phyloP scores from a whole-genome alignment of 768 basidiomycete species.

The Pleurotus cornucopiae region DNA sequence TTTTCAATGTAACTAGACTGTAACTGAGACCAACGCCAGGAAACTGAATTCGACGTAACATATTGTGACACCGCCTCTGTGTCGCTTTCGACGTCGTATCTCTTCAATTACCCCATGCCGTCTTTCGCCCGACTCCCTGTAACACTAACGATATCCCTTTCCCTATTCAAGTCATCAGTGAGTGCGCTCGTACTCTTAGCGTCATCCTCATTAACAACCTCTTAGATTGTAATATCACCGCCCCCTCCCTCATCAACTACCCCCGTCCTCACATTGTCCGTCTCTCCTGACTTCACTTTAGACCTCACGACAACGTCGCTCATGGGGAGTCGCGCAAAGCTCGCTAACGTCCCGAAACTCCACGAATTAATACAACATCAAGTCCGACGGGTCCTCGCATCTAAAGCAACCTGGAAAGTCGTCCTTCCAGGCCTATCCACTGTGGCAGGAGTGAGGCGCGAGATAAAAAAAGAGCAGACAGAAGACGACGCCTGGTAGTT shows the following conservation, averaged over 20 bases:
- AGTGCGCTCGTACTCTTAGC: constrained; percentile 19
- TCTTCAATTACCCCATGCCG: constrained; percentile 80
- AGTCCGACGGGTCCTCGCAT: constrained; percentile 60
- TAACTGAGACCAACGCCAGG: constrained; percentile 34
- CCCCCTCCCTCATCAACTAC: constrained; percentile 49
- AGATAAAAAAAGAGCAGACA: constrained; percentile 29
- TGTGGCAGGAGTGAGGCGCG: constrained; percentile 27
- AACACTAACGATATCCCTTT: constrained; percentile 74
- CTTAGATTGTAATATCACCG: constrained; percentile 59
- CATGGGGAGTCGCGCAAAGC: constrained; percentile 94
- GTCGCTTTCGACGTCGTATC: constrained; percentile 77
- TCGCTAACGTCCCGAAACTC: constrained; percentile 95
- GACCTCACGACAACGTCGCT: constrained; percentile 86
- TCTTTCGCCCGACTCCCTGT: constrained; percentile 83
- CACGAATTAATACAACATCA: constrained; percentile 92
- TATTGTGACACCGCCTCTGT: constrained; percentile 84
- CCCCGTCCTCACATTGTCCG: constrained; percentile 63
- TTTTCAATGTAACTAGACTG: constrained; percentile 11
- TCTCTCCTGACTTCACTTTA: constrained; percentile 85
- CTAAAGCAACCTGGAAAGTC: constrained; percentile 62
- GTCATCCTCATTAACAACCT: constrained; percentile 6
- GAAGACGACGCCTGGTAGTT: constrained; percentile 17
- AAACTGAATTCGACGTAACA: constrained; percentile 77
- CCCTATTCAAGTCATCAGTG: constrained; percentile 67
- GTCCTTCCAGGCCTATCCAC: constrained; percentile 60